A percentile compares a stretch with the other conserved stretches of the same genome.
Conservation (phyloP, 2,329 filamentous ascomycete genomes). For the Pyrenophora teres region DNA sequence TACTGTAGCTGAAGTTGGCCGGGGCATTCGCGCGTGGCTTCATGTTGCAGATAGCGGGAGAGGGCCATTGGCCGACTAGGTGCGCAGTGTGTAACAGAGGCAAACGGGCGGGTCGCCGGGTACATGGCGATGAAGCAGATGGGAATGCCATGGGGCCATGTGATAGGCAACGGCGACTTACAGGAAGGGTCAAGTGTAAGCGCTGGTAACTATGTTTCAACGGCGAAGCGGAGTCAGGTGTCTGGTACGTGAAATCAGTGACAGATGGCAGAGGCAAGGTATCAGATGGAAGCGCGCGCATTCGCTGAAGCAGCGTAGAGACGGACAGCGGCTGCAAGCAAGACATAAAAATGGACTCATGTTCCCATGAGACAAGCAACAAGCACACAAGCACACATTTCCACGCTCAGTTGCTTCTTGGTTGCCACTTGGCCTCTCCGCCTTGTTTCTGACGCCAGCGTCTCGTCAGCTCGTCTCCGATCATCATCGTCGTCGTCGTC, state of each 20-base stretch:
- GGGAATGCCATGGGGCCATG: constrained; percentile 31
- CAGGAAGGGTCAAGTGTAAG: constrained; percentile 33
- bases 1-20: no score
- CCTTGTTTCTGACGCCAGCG: constrained; percentile 22
- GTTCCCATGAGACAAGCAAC: constrained; percentile 10
- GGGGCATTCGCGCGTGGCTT: no score
- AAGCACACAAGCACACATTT: no score
- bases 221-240: constrained; percentile 39
- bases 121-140: constrained; percentile 24
- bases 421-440: constrained; percentile 1
- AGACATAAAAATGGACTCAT: constrained; percentile 40
- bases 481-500: no score
- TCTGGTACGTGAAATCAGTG: neutral
- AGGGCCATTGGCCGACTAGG: constrained; percentile 30
- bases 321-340: constrained; percentile 43
- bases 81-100: constrained; percentile 24
- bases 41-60: constrained; percentile 8
- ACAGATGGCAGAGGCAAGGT: constrained; percentile 11
- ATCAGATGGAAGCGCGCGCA: constrained; percentile 47
- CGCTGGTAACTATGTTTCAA: constrained; percentile 43
- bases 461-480: constrained; percentile 30
- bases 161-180: constrained; percentile 28
- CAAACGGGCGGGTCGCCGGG: constrained; percentile 27
- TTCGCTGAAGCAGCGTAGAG: constrained; percentile 31
- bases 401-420: no score